Evolutionary conservation across 2,329 filamentous ascomycete genomes (phyloP), one percentile per base, ranked within the genome.

Genomic region (Fusarium succisae): DNA sequence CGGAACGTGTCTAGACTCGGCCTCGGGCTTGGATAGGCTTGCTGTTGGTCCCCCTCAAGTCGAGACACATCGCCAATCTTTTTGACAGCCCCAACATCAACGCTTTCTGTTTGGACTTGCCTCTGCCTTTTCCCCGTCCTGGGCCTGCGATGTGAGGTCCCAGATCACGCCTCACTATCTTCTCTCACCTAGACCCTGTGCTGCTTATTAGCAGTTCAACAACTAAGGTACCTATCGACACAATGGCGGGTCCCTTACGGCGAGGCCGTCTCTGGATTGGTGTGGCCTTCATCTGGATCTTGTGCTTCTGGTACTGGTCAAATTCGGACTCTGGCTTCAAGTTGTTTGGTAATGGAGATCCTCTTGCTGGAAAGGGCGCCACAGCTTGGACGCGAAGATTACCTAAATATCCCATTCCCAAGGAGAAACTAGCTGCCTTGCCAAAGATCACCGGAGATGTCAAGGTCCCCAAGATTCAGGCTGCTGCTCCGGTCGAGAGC

Each of bases 401-500:
- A 18, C 63, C 76, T 26, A 76, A 60, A 57, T 76, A 79, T 58
- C 76, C 77, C 28, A 72, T 79, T 54, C 65, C 77, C 22, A 59
- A 72, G 30, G 74, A 78, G 8, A 76, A 76, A 65, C 39, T 74
- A 30, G 66, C 73, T 32, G 30, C 66, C 24, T 79, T 87, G 58
- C 86, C 85, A 13, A 80, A 80, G 47, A 79, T 79, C 35, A 77
- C 50, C 9, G 66, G 70, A 26, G 60, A 57, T 47, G 69, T 72
- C 39, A 74, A 63, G 51, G 73, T 80, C 30, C 79, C 79, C 48
- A 73, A 67, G 54, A 78, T 81, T 30, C 79, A 81, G 64, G 77
- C 55, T 74, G 84, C 67, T 75, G 63, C 75, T 51, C 83, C 86
- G 61, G 47, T 76, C 70, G 78, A 78, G 59, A 79, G 81, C 58